These are phyloP conservation scores for Erigeron philadelphicus DNA, from an alignment of 140 eudicot species.

Conservation along the genomic window DNA sequence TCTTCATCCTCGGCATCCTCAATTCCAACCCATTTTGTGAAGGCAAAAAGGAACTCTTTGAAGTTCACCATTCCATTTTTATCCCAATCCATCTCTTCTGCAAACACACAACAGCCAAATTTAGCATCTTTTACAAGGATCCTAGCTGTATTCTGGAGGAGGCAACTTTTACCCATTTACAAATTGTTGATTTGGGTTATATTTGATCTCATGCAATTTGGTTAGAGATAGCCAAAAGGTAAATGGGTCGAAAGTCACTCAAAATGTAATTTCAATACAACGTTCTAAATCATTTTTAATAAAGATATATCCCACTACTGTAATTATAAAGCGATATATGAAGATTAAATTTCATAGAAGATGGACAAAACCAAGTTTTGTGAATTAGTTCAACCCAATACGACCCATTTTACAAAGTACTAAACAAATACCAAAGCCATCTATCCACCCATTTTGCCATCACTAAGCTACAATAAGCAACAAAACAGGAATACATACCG, in stretches of 20 bases:
- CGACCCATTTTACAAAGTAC: not conserved
- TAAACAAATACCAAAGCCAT: not conserved
- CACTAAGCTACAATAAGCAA: not conserved
- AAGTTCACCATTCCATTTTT: conserved; percentile 85
- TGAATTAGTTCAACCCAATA: not conserved
- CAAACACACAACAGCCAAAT: conserved; percentile 22
- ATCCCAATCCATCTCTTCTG: conserved; percentile 98
- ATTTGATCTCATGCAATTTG: no score
- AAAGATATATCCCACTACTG: not conserved
- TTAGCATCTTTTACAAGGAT: not conserved
- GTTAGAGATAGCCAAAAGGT: no score
- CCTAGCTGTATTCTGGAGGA: not conserved
- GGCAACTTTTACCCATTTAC: no score
- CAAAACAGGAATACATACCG: conserved; percentile 38
- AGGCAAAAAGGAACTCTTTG: conserved; percentile 87
- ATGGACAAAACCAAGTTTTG: not conserved
- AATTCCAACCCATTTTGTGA: conserved; percentile 79
- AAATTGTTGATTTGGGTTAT: no score
- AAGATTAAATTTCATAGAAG: not conserved
- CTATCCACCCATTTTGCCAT: not conserved
- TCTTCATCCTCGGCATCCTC: conserved; percentile 70
- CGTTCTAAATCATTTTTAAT: not conserved
- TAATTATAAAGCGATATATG: not conserved
- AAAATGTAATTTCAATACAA: no score
- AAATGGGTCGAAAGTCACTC: no score